Evolutionary conservation across 192 early-diverging fungal species (phyloP).

Genomic region (Borealophlyctis nickersoniae): DNA sequence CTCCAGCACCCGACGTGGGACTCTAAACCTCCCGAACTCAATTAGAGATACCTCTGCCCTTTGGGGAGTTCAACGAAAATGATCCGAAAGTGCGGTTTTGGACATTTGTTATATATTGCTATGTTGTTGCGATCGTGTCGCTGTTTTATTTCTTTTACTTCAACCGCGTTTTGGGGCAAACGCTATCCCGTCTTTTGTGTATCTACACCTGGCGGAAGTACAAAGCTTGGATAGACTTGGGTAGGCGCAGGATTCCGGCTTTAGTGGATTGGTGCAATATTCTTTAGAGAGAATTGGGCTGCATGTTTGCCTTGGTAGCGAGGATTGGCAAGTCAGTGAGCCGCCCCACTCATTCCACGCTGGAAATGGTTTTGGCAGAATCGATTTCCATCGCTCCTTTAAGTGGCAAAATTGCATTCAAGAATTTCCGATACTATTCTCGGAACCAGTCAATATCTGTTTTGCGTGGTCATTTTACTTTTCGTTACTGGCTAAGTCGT

Average conservation of each 20-base stretch:
- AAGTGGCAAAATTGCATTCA: constrained; percentile 73
- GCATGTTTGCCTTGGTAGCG: no score
- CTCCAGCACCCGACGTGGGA: no score
- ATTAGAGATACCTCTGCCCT: constrained; percentile 27
- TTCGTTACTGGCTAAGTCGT: constrained; percentile 69
- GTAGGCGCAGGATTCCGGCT: no score
- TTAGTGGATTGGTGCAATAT: no score
- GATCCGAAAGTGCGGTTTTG: constrained; percentile 46
- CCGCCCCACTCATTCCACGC: no score
- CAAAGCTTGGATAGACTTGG: constrained; percentile 67
- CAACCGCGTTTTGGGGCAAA: constrained; percentile 58
- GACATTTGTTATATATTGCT: constrained; percentile 65
- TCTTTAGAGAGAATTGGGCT: no score
- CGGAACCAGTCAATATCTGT: constrained; percentile 67
- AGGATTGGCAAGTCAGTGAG: no score
- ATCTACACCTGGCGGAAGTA: constrained; percentile 67
- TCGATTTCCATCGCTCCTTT: constrained; percentile 68
- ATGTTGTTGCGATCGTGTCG: constrained; percentile 61
- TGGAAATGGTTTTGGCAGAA: no score
- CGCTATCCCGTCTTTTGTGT: constrained; percentile 59
- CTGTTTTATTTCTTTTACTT: constrained; percentile 76
- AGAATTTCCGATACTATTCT: constrained; percentile 68
- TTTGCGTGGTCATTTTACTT: constrained; percentile 69
- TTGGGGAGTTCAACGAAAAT: constrained; percentile 29
- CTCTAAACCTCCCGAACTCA: no score